Evolutionary conservation across 2,329 filamentous ascomycete genomes (phyloP).

Genomic region (Onygenales sp.): DNA sequence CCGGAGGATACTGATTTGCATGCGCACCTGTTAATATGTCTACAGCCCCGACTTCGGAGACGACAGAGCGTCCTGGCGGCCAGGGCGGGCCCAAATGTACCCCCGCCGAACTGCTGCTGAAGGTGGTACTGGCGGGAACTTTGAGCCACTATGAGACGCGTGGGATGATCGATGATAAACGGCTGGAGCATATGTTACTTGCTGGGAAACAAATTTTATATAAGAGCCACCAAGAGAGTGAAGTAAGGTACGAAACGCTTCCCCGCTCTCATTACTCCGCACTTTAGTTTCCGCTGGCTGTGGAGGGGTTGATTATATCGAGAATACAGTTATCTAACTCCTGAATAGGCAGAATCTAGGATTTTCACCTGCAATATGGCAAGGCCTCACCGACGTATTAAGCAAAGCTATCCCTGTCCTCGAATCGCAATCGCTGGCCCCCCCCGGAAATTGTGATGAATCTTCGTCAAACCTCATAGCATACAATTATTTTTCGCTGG

Average conservation of each 20-base stretch:
- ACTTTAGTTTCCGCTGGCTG: not conserved
- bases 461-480: constrained; percentile 54
- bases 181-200: constrained; percentile 48
- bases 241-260: constrained; percentile 36
- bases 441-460: constrained; percentile 47
- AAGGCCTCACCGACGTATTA: constrained; percentile 48
- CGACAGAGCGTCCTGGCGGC: constrained; percentile 17
- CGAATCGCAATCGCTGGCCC: constrained; percentile 52
- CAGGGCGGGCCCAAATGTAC: constrained; percentile 30
- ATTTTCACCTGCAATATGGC: constrained; percentile 48
- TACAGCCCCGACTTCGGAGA: constrained; percentile 5
- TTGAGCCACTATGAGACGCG: constrained; percentile 52
- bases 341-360: constrained; percentile 45
- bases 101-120: constrained; percentile 39
- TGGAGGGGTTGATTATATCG: not conserved
- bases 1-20: not conserved
- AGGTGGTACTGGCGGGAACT: constrained; percentile 38
- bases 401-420: constrained; percentile 52
- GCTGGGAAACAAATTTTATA: constrained; percentile 52
- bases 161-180: constrained; percentile 50
- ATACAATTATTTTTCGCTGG: constrained; percentile 47
- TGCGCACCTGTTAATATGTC: constrained; percentile 19
- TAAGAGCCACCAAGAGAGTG: constrained; percentile 46
- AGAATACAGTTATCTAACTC: not conserved
- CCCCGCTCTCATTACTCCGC: not conserved